Evolutionary conservation across 768 basidiomycete genomes (phyloP).

Genomic region (Russula sp.): DNA sequence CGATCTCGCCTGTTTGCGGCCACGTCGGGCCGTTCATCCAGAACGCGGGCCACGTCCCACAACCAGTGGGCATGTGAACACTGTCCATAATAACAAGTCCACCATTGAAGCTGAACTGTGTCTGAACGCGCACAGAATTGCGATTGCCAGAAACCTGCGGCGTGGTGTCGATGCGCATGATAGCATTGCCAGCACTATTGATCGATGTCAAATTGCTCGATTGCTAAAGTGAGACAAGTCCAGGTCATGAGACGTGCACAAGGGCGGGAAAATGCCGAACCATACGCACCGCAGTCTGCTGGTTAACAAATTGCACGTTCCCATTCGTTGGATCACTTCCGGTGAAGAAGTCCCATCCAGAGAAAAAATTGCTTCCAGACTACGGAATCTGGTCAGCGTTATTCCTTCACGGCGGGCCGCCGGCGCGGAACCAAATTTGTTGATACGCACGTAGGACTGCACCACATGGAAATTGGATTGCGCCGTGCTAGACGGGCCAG

Average conservation of each 20-base stretch:
- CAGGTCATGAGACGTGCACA: conserved; percentile 6
- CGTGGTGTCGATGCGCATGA: conserved; percentile 89
- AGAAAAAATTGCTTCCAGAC: conserved; percentile 70
- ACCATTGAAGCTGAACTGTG: conserved; percentile 49
- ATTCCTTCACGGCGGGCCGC: conserved; percentile 15
- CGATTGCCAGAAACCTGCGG: conserved; percentile 58
- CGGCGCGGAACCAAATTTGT: not conserved
- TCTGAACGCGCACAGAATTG: conserved; percentile 72
- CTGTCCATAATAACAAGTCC: conserved; percentile 77
- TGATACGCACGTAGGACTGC: conserved; percentile 46
- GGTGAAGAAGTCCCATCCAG: conserved; percentile 72
- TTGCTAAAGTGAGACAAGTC: conserved; percentile 30
- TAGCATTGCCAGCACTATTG: conserved; percentile 63
- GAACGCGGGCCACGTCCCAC: conserved; percentile 72
- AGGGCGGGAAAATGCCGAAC: not conserved
- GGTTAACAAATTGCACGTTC: conserved; percentile 57
- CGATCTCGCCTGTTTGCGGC: conserved; percentile 69
- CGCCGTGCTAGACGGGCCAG: not conserved
- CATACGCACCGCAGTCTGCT: conserved; percentile 46
- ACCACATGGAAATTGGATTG: conserved; percentile 39
- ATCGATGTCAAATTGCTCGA: conserved; percentile 54
- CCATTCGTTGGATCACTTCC: conserved; percentile 71
- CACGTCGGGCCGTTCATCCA: conserved; percentile 48
- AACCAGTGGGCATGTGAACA: conserved; percentile 85
- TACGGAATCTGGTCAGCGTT: conserved; percentile 23